Conservation (phyloP, 768 basidiomycete genomes). For the Trametes villosa region DNA sequence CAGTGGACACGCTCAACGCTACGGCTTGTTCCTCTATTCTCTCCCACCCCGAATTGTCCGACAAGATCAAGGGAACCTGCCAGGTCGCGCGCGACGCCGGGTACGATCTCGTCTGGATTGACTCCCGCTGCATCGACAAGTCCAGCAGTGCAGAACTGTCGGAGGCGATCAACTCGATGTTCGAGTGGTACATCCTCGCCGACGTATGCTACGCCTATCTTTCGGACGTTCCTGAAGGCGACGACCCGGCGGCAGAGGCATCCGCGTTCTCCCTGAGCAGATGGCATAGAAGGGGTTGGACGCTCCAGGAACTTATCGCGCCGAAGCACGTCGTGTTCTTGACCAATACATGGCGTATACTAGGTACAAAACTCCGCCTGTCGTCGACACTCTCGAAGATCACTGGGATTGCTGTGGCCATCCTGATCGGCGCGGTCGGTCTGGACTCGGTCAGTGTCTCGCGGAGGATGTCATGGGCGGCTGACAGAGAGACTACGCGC, state of each 20-base stretch:
- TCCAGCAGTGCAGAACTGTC: conserved; percentile 11
- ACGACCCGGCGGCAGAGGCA: not conserved
- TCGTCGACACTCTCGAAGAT: not conserved
- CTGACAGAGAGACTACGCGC: not conserved
- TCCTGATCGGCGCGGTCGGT: not conserved
- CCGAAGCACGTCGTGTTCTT: not conserved
- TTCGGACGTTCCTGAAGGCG: not conserved
- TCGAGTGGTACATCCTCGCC: not conserved
- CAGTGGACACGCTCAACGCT: too few relatives aligned
- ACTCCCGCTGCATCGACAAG: conserved; percentile 13
- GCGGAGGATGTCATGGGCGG: not conserved
- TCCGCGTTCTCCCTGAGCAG: not conserved
- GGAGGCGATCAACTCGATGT: conserved; percentile 4
- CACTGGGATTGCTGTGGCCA: not conserved
- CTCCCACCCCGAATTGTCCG: not conserved
- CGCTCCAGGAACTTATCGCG: not conserved
- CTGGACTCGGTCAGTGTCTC: not conserved
- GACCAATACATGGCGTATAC: not conserved
- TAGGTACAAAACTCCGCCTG: not conserved
- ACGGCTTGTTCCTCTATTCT: not conserved
- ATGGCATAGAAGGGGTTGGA: not conserved
- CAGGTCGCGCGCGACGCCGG: not conserved
- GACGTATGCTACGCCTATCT: conserved; percentile 2
- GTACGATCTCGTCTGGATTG: not conserved
- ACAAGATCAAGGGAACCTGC: not conserved